A percentile compares a stretch with the other conserved stretches of the same genome.
Conservation (phyloP, 2,329 filamentous ascomycete genomes). For the Xylaria sp. region DNA sequence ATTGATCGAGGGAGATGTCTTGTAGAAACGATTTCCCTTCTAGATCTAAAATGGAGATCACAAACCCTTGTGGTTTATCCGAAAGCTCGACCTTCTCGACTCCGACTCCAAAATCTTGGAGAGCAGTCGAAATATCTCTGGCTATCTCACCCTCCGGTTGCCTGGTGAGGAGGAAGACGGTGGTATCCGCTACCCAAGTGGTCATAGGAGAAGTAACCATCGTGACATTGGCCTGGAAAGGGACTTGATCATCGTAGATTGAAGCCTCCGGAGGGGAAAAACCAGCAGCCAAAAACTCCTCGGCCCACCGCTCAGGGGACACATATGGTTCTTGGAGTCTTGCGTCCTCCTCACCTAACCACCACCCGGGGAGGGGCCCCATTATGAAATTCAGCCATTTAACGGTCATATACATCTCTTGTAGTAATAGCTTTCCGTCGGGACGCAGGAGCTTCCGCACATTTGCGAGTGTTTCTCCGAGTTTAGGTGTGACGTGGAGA, state of each 20-base stretch:
- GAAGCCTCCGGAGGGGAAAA: conserved; percentile 13
- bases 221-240: conserved; percentile 17
- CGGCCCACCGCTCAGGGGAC: conserved; percentile 21
- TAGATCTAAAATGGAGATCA: conserved; percentile 22
- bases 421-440: conserved; percentile 30
- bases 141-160: conserved; percentile 8
- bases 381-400: conserved; percentile 27
- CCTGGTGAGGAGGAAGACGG: conserved; percentile 9
- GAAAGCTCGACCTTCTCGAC: conserved; percentile 4
- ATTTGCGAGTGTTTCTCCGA: conserved; percentile 28
- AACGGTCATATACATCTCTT: conserved; percentile 22
- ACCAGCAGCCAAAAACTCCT: conserved; percentile 16
- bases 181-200: not conserved
- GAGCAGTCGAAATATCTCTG: not conserved
- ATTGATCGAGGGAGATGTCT: conserved; percentile 10
- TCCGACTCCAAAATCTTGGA: not conserved
- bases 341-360: conserved; percentile 27
- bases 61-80: conserved; percentile 3
- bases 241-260: not conserved
- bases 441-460: conserved; percentile 32
- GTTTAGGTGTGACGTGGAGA: conserved; percentile 4
- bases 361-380: conserved; percentile 30
- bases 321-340: conserved; percentile 26
- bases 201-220: conserved; percentile 10
- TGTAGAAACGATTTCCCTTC: conserved; percentile 16